A percentile compares a stretch with the other conserved stretches of the same genome.
phyloP scores from a whole-genome alignment of 495 filamentous ascomycete genomes.

The Sordaria brevicollis region DNA sequence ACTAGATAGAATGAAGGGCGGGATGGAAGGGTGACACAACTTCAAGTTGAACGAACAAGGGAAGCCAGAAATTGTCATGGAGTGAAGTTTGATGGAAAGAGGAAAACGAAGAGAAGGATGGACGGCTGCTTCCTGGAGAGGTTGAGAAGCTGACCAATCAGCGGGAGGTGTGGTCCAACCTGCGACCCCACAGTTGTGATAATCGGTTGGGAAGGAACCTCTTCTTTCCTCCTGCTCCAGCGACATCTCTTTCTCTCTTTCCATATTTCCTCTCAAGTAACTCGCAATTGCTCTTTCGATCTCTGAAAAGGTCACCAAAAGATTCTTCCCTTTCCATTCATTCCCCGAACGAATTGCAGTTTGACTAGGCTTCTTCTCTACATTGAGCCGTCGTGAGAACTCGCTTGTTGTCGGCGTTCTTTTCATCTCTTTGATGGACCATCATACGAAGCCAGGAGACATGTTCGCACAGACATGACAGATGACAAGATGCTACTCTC shows the following conservation, averaged over 20 bases:
- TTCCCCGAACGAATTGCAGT: background rate
- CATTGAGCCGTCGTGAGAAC: no score
- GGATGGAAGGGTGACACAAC: background rate
- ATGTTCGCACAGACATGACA: background rate
- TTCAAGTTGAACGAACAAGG: background rate
- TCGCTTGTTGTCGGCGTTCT: no score
- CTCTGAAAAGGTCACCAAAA: background rate
- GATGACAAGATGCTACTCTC: background rate
- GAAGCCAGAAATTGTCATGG: background rate
- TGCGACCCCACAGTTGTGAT: background rate
- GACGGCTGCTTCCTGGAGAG: background rate
- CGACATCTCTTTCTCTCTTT: background rate
- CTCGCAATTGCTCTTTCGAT: background rate
- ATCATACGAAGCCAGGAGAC: background rate
- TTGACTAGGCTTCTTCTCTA: no score
- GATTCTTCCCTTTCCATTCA: background rate
- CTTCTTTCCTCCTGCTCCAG: background rate
- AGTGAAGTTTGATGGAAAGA: background rate
- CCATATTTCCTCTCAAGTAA: background rate
- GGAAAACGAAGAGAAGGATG: background rate
- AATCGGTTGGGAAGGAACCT: background rate
- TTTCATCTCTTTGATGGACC: background rate
- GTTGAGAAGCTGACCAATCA: background rate
- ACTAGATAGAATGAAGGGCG: background rate
- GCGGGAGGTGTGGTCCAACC: background rate